A percentile compares a stretch with the other conserved stretches of the same genome.
These are phyloP conservation scores for Beauveria sp. DNA, from an alignment of 2,329 filamentous ascomycete species.

Conservation along the genomic window DNA sequence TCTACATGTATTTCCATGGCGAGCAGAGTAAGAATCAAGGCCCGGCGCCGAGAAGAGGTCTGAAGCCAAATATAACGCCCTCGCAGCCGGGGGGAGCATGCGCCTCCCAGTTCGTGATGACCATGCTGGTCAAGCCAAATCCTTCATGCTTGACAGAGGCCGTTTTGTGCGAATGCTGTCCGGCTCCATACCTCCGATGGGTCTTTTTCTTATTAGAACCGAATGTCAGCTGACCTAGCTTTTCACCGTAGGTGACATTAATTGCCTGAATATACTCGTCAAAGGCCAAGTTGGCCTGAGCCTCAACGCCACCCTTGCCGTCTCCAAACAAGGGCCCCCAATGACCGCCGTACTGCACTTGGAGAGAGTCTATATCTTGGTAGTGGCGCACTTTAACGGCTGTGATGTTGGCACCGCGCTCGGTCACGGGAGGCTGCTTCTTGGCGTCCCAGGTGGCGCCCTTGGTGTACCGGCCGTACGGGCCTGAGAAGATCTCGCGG, in stretches of 20 bases:
- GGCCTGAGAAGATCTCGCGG: not conserved
- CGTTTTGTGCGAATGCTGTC: too few relatives aligned
- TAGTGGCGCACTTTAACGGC: not conserved
- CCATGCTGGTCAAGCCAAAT: not conserved
- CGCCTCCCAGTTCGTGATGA: too few relatives aligned
- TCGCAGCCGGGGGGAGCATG: not conserved
- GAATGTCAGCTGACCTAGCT: too few relatives aligned
- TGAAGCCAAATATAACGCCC: not conserved
- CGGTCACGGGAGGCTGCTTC: not conserved
- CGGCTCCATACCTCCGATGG: too few relatives aligned
- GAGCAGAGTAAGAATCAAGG: too few relatives aligned
- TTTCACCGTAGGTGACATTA: not conserved
- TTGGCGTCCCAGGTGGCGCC: not conserved
- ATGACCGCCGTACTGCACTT: not conserved
- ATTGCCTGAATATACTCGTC: not conserved
- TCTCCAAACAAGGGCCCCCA: not conserved
- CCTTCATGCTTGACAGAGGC: not conserved
- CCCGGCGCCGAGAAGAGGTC: not conserved
- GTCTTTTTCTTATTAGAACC: too few relatives aligned
- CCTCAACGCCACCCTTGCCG: not conserved
- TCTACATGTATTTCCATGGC: too few relatives aligned
- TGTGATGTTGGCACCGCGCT: not conserved
- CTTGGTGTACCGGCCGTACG: not conserved
- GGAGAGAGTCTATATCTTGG: not conserved
- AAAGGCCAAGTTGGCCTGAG: not conserved